Evolutionary conservation across 2,329 filamentous ascomycete species (phyloP).

Genomic region (Diaporthe vaccinii): DNA sequence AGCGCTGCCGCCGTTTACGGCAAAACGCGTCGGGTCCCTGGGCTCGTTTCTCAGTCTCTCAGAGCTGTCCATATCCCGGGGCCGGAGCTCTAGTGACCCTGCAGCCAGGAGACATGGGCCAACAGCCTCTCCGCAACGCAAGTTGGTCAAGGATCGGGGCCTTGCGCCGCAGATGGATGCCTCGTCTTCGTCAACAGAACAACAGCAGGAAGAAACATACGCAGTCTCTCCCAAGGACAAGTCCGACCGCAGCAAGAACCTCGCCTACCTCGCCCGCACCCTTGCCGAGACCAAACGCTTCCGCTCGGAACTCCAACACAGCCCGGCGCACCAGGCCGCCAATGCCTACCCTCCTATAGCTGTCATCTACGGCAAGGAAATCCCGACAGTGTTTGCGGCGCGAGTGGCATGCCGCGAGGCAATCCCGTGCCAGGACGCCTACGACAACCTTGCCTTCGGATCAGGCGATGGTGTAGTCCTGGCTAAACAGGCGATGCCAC

Average conservation of each 20-base stretch:
- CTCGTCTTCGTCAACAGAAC: constrained; percentile 46
- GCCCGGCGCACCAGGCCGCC: constrained; percentile 66
- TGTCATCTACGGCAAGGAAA: constrained; percentile 88
- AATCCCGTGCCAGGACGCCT: constrained; percentile 82
- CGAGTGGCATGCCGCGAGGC: constrained; percentile 79
- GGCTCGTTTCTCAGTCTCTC: constrained; percentile 63
- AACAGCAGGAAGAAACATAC: constrained; percentile 41
- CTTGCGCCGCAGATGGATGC: constrained; percentile 63
- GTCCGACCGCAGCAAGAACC: constrained; percentile 63
- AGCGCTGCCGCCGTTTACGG: constrained; percentile 69
- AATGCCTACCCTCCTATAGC: constrained; percentile 87
- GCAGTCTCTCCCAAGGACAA: constrained; percentile 46
- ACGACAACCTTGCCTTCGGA: constrained; percentile 89
- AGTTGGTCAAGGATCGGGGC: constrained; percentile 52
- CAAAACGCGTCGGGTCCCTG: constrained; percentile 54
- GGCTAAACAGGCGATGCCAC: constrained; percentile 87
- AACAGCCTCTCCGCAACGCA: constrained; percentile 47
- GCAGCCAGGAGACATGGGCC: constrained; percentile 43
- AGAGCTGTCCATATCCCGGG: constrained; percentile 58
- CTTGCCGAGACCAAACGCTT: constrained; percentile 80
- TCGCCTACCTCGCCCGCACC: constrained; percentile 80
- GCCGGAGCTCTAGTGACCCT: constrained; percentile 59
- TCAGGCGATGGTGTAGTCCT: constrained; percentile 92
- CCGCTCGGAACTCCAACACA: constrained; percentile 79
- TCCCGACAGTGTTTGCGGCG: constrained; percentile 87